Base-by-base conservation (phyloP, 495 filamentous ascomycete genomes). In the Usnea hakonensis region DNA sequence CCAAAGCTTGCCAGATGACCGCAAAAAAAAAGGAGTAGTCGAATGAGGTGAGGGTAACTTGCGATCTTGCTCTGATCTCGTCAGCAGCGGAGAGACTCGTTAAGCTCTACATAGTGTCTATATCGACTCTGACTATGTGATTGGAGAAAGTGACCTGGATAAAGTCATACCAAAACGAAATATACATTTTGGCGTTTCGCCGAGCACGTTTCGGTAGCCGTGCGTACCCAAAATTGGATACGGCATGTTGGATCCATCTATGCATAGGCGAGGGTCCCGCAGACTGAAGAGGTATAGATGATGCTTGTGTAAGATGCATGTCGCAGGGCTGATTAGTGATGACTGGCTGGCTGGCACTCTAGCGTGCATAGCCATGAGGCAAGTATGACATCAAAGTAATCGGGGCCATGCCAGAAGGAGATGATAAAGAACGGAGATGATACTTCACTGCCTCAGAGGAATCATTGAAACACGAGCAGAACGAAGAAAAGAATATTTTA, bases 21-120 rank as follows among this genome's bases (percentile, higher is more conserved):
- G 33, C 38, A 8, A 58, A 32, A 6, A 23, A 46, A 13, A 2
- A n/a, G n/a, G n/a, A 37, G 5, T 32, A 5, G 16, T 52, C 48
- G 28, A 52, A 52, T 52, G 48, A 32, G 28, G 13, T 28, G 28
- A 52, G 1, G 28, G 48, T 28, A 54, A 36, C 19, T 19, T 54
- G 58, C 53, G 44, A 40, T 26, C 52, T 35, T 48, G 9, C 14
- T 30, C 50, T 16, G 37, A 56, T 62, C 52, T 28, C 32, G 60
- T 62, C 60, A 62, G 60, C 60, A 62, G 37, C 50, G 41, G 60
- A 10, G 38, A 41, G 44, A 38, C 37, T 62, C 32, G n/a, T 26
- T 23, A 10, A 46, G 38, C 28, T 46, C 7, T 26, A 56, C 19
- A 28, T 56, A 19, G 14, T 23, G 14, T 21, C 4, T 10, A 41